These are phyloP conservation scores for Cryptosporidium canis DNA, from an alignment of 169 alveolate genomes.

Conservation along the genomic window DNA sequence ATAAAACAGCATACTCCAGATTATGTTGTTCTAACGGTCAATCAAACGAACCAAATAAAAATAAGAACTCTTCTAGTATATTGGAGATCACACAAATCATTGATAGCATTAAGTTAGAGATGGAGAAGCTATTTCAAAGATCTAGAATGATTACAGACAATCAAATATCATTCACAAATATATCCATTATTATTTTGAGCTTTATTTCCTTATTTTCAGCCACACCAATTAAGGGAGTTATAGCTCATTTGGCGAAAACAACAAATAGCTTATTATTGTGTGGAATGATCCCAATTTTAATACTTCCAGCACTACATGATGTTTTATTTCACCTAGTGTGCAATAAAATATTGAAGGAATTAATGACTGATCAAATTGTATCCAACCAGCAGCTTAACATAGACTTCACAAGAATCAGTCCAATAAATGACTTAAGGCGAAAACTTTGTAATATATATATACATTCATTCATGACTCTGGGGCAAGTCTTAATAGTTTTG, in stretches of 20 bases:
- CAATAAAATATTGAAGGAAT: slow-evolving; percentile 10
- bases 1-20: neutral
- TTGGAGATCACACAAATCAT: neutral
- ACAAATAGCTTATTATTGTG: neutral
- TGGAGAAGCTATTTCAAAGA: neutral
- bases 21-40: neutral
- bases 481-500: slow-evolving; percentile 44
- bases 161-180: neutral
- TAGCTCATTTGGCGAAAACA: neutral
- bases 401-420: neutral
- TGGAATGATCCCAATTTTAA: neutral
- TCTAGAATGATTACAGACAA: slow-evolving; percentile 19
- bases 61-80: neutral
- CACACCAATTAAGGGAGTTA: slow-evolving; percentile 30
- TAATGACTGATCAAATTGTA: neutral
- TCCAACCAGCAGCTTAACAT: neutral
- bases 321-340: slow-evolving; percentile 45
- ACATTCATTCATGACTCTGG: slow-evolving; percentile 59
- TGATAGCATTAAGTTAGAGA: slow-evolving; percentile 9
- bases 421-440: neutral
- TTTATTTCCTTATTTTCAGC: slow-evolving; percentile 5
- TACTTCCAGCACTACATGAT: slow-evolving; percentile 40
- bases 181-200: slow-evolving; percentile 16
- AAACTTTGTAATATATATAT: slow-evolving; percentile 34
- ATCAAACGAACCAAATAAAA: neutral